These are phyloP conservation scores for Auriculariales sp. DNA, from an alignment of 768 basidiomycete species.

Conservation along the genomic window DNA sequence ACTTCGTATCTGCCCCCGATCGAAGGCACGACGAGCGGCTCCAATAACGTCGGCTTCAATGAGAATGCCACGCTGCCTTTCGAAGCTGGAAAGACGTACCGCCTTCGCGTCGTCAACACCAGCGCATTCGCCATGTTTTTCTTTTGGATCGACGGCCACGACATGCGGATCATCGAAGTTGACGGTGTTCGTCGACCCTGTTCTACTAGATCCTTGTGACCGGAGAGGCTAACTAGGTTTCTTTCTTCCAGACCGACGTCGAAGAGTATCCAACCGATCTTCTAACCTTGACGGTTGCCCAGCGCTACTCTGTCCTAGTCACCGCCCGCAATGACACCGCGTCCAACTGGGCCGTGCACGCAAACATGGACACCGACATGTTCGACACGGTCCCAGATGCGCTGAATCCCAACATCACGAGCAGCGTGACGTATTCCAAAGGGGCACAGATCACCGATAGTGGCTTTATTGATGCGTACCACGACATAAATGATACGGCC, in stretches of 20 bases:
- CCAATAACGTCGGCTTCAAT: constrained; percentile 61
- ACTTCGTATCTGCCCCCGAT: constrained; percentile 55
- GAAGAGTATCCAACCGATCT: constrained; percentile 59
- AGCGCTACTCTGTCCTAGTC: constrained; percentile 88
- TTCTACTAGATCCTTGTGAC: too few relatives aligned
- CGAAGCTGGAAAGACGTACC: constrained; percentile 78
- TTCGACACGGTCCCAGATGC: constrained; percentile 67
- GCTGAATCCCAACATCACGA: constrained; percentile 42
- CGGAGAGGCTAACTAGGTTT: not conserved
- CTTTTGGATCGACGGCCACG: constrained; percentile 84
- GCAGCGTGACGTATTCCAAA: not conserved
- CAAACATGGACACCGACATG: constrained; percentile 82
- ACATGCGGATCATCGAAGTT: constrained; percentile 73
- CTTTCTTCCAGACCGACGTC: constrained; percentile 45
- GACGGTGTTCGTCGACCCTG: constrained; percentile 54
- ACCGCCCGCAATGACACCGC: constrained; percentile 76
- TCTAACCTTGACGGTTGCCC: constrained; percentile 68
- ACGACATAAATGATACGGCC: constrained; percentile 47
- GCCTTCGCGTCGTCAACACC: constrained; percentile 78
- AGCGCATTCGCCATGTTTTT: constrained; percentile 59
- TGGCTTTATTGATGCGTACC: constrained; percentile 25
- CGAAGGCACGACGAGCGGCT: constrained; percentile 27
- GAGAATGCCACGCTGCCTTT: constrained; percentile 79
- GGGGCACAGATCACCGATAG: constrained; percentile 1
- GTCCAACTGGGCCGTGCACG: constrained; percentile 76